Conservation (phyloP, 2,329 filamentous ascomycete genomes). For the Epichloe bromicola region DNA sequence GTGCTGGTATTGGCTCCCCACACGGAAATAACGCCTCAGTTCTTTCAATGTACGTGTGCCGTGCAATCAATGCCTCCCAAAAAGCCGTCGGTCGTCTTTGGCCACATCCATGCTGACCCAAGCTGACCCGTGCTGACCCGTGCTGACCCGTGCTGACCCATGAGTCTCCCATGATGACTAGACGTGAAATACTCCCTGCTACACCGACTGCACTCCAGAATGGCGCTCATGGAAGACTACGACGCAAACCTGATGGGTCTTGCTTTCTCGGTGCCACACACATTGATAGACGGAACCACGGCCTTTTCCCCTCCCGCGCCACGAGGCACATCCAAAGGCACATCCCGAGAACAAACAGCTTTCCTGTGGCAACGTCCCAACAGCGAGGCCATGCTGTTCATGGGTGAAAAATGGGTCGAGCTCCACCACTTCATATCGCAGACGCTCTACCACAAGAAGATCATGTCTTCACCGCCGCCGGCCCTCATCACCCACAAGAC, state of each 20-base stretch:
- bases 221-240: constrained; percentile 30
- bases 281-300: constrained; percentile 46
- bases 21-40: constrained; percentile 64
- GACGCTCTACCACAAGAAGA: constrained; percentile 35
- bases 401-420: constrained; percentile 78
- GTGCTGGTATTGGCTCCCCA: constrained; percentile 77
- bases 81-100: background rate
- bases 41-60: constrained; percentile 56
- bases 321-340: constrained; percentile 6
- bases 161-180: constrained; percentile 13
- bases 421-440: constrained; percentile 68
- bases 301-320: constrained; percentile 35
- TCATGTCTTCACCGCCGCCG: constrained; percentile 21
- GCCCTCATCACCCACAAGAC: constrained; percentile 37
- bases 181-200: constrained; percentile 66
- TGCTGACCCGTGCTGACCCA: constrained; percentile 8
- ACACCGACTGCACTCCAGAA: constrained; percentile 59
- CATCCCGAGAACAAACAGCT: constrained; percentile 28
- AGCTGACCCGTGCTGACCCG: constrained; percentile 12
- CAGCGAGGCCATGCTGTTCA: constrained; percentile 68
- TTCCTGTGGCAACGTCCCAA: constrained; percentile 82
- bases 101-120: constrained; percentile 6
- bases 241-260: constrained; percentile 56
- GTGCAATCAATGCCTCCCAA: too few species aligned
- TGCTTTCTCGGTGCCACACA: constrained; percentile 61